These are phyloP conservation scores for Hibiscus syriacus DNA, from an alignment of 345 rosid genomes.

Conservation along the genomic window DNA sequence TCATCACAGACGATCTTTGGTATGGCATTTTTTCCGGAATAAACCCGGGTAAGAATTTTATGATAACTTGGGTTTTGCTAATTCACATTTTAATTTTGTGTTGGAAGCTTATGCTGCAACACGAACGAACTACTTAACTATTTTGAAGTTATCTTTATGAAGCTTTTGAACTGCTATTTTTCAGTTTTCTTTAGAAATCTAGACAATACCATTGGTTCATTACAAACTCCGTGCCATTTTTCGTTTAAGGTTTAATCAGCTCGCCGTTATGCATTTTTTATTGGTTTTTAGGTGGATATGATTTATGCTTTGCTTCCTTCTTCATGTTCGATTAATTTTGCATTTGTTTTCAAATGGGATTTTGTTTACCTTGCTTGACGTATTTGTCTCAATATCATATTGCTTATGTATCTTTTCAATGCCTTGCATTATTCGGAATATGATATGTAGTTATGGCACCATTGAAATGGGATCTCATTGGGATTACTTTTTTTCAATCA, in stretches of 20 bases:
- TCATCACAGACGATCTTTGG: constrained; percentile 85
- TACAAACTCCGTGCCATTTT: not conserved
- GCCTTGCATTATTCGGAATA: not conserved
- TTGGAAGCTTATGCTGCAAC: no score
- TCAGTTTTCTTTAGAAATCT: not conserved
- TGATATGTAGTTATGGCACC: not conserved
- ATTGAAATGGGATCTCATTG: not conserved
- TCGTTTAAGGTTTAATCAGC: not conserved
- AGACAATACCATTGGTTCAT: not conserved
- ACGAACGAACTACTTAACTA: no score
- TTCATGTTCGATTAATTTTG: no score
- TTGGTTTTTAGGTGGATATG: not conserved
- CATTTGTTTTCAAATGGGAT: no score
- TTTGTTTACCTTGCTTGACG: no score
- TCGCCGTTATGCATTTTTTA: not conserved
- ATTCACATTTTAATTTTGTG: no score
- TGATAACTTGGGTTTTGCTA: no score
- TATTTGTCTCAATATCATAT: not conserved
- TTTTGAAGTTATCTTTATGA: no score
- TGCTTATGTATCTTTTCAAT: not conserved
- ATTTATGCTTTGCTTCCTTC: not conserved
- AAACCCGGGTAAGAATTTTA: constrained; percentile 48
- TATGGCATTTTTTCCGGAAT: constrained; percentile 75
- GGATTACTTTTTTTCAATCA: not conserved
- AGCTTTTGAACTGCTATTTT: not conserved